Percentiles rank a stretch among this genome's conserved stretches.
These are phyloP conservation scores for Pythium scleroteichum DNA, from an alignment of 352 stramenopile species.

Conservation along the genomic window DNA sequence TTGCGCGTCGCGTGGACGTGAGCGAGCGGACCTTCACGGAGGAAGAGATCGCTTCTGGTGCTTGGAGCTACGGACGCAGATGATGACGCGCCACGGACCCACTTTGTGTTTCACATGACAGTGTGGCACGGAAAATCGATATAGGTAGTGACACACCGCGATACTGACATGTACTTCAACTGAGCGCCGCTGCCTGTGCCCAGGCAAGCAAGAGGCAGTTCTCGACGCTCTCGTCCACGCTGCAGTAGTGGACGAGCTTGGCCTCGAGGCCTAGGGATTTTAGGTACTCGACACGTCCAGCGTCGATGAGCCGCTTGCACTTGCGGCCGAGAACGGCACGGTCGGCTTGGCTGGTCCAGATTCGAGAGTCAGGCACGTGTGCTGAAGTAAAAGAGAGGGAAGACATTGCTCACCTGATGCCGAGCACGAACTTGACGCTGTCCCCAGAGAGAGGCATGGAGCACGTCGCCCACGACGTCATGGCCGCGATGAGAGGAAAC, in stretches of 20 bases:
- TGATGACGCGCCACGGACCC: background rate
- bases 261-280: slow-evolving; percentile 49
- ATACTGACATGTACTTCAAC: slow-evolving; percentile 20
- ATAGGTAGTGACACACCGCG: background rate
- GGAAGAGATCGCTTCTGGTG: slow-evolving; percentile 9
- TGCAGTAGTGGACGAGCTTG: slow-evolving; percentile 79
- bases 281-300: slow-evolving; percentile 64
- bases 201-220: slow-evolving; percentile 82
- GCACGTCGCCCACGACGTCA: slow-evolving; percentile 83
- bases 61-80: slow-evolving; percentile 8
- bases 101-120: background rate
- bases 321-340: slow-evolving; percentile 59
- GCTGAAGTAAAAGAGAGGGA: background rate
- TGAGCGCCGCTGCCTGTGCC: slow-evolving; percentile 27
- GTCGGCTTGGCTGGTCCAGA: slow-evolving; percentile 52
- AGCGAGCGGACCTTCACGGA: slow-evolving; percentile 10
- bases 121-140: background rate
- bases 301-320: slow-evolving; percentile 80
- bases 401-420: slow-evolving; percentile 47
- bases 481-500: slow-evolving; percentile 60
- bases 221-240: slow-evolving; percentile 70
- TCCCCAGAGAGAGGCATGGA: slow-evolving; percentile 68
- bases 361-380: background rate
- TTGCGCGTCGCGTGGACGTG: background rate
- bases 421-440: slow-evolving; percentile 66